Conservation (phyloP, 768 basidiomycete species). For the Panus rudis region DNA sequence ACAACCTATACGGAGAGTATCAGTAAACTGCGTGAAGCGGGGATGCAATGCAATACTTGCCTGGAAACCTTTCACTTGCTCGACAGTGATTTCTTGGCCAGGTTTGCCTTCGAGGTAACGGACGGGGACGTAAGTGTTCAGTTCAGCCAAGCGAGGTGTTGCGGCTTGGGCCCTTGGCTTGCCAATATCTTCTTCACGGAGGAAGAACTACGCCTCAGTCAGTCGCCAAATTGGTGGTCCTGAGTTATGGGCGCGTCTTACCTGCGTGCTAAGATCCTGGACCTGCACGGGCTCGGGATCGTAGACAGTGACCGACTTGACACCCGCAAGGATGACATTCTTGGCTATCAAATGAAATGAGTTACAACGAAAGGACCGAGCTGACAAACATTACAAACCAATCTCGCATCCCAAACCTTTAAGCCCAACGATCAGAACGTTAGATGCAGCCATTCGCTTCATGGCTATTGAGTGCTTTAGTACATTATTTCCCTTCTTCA, state of each 20-base stretch:
- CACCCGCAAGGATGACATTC: constrained; percentile 90
- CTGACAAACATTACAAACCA: constrained; percentile 41
- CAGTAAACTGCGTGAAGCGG: neutral
- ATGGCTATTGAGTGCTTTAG: constrained; percentile 60
- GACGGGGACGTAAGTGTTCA: constrained; percentile 95
- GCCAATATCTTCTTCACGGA: constrained; percentile 81
- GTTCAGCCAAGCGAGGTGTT: constrained; percentile 81
- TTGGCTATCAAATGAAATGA: constrained; percentile 58
- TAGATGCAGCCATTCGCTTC: constrained; percentile 97
- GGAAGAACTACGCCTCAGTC: constrained; percentile 69
- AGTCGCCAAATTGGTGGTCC: constrained; percentile 7
- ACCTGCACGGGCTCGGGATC: constrained; percentile 85
- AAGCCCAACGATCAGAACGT: constrained; percentile 88
- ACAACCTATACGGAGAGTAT: constrained; percentile 53
- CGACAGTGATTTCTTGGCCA: constrained; percentile 73
- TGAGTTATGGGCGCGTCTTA: constrained; percentile 26
- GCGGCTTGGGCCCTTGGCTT: constrained; percentile 83
- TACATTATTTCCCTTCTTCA: neutral
- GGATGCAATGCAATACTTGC: constrained; percentile 36
- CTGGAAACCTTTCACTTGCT: constrained; percentile 84
- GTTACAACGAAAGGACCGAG: constrained; percentile 2
- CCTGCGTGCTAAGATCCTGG: constrained; percentile 92
- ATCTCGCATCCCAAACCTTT: constrained; percentile 95
- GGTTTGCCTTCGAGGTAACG: constrained; percentile 71
- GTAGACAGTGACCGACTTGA: constrained; percentile 93